These are phyloP conservation scores for Pyrus hybrid DNA, from an alignment of 331 rosid species.

Conservation along the genomic window DNA sequence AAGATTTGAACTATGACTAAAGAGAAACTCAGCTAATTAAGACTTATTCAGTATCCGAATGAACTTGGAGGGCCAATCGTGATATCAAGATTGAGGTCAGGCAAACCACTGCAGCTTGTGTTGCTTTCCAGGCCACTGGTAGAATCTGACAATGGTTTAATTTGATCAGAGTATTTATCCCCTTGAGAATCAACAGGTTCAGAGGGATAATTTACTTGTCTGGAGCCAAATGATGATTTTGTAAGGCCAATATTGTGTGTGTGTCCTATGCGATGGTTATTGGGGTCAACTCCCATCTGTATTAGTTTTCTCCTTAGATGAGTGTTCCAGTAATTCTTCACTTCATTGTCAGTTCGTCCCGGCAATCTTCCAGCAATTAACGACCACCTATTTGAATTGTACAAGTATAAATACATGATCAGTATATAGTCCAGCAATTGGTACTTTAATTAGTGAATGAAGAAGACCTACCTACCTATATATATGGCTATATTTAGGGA, in stretches of 20 bases:
- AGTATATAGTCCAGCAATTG: background rate
- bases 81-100: constrained; percentile 31
- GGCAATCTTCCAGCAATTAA: constrained; percentile 39
- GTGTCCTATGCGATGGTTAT: constrained; percentile 3
- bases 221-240: background rate
- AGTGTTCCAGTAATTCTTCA: constrained; percentile 9
- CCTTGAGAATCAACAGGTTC: background rate
- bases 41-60: background rate
- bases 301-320: constrained; percentile 17
- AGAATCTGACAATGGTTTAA: background rate
- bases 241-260: background rate
- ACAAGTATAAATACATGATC: background rate
- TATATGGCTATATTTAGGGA: background rate
- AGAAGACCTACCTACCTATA: background rate
- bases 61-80: background rate
- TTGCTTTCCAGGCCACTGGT: background rate
- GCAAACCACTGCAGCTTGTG: constrained; percentile 14
- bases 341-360: constrained; percentile 34
- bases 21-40: background rate
- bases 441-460: background rate
- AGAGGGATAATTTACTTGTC: background rate
- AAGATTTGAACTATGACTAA: background rate
- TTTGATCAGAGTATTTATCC: background rate
- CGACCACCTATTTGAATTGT: constrained; percentile 26
- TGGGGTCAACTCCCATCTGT: constrained; percentile 18